Evolutionary conservation across 805 yeast genomes (phyloP).

Genomic region (Blastobotrys robertii): DNA sequence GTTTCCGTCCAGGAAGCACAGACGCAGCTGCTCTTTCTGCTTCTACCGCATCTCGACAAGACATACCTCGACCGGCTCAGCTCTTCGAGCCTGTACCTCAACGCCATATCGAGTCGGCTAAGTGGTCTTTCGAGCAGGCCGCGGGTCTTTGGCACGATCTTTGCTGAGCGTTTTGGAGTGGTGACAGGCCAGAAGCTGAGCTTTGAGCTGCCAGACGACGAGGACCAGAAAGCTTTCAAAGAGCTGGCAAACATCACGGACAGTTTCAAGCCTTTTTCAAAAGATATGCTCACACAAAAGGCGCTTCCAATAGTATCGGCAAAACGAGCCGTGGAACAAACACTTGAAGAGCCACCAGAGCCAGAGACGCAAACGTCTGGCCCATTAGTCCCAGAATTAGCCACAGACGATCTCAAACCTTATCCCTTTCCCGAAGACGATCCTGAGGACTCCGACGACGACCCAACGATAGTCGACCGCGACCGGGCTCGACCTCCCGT

Average conservation of each 20-base stretch:
- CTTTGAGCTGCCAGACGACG: conserved; percentile 8
- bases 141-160: conserved; percentile 16
- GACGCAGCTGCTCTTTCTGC: conserved; percentile 38
- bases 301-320: neutral
- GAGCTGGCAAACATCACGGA: conserved; percentile 3
- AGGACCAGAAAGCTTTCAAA: conserved; percentile 8
- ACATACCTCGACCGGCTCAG: conserved; percentile 1
- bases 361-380: conserved; percentile 10
- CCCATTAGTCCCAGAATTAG: too few species aligned
- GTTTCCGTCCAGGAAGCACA: conserved; percentile 36
- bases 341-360: neutral
- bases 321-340: neutral
- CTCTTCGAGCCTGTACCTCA: conserved; percentile 13
- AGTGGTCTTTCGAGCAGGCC: conserved; percentile 10
- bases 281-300: conserved; percentile 1
- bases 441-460: conserved; percentile 39
- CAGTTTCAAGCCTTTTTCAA: neutral
- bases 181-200: conserved; percentile 23
- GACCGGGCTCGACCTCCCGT: conserved; percentile 41
- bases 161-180: conserved; percentile 15
- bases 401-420: conserved; percentile 23
- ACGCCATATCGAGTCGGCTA: conserved; percentile 14
- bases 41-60: conserved; percentile 6
- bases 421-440: conserved; percentile 24
- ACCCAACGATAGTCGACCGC: conserved; percentile 33